Evolutionary conservation across 164 flowering plant species (phyloP), one percentile per base, ranked within the genome.

Genomic region (Macadamia tetraphylla): DNA sequence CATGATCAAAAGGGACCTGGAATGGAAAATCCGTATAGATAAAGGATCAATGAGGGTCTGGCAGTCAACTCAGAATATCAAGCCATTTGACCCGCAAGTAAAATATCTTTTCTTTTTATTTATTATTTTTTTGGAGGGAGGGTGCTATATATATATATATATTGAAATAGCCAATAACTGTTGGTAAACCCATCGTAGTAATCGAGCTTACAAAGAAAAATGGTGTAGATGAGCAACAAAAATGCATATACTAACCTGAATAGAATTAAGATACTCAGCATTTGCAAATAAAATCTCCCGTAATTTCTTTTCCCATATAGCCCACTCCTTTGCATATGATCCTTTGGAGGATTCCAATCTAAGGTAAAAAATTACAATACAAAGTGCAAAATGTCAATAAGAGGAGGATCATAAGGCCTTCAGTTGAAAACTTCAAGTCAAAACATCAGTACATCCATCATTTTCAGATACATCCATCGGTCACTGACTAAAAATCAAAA

Each of bases 291-390:
- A 67, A 62, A 75, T 69, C 60, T 86, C 87, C 44, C 97, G 80
- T 74, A 94, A 65, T 35, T 78, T 74, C 75, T 84, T 88, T 76
- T 94, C 99, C 99, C 99, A 94, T 64, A 80, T 82, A 63, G 75
- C 73, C 99, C 99, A 94, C 40, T 90, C 96, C 44, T 73, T 74
- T 32, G 88, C 82, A 75, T 92, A 94, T 60, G 89, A 51, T 65
- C 99, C 99, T 77, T 90, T 92, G 29, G 91, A 81, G 44, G 98
- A 81, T n/a, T 94, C 98, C 80, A 81, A 48, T 70, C 99, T 94
- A 71, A 40, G 67, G 51, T 51, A 32, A 55, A 64, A 18, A 44
- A 29, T 48, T 29, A 58, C 4, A 64, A 60, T 13, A 60, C 29
- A 15, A 67, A 58, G 15, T 12, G 17, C 29, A 44, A 35, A 40